Evolutionary conservation across 768 basidiomycete genomes (phyloP), one percentile per base, ranked within the genome.

Genomic region (Candolleomyces efflorescens): DNA sequence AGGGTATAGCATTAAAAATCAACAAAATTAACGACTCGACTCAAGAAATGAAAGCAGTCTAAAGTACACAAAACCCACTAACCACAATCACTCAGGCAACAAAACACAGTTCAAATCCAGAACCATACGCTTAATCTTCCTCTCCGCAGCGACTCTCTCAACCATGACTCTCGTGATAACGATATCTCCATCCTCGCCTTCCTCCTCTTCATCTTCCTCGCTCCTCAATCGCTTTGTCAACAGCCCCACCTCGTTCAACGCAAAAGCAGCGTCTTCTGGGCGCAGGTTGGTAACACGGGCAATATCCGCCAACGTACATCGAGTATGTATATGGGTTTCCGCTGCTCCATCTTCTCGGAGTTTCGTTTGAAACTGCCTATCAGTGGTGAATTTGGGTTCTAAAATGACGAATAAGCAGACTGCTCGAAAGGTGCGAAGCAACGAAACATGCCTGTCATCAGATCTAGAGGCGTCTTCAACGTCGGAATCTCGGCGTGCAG

Each of bases 201-300:
- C 52, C 18, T 60, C 54, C 37, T 62, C 62, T 17, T 3, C 3
- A 57, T 51, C 54, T 7, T 67, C 44, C 64, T 65, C 39, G 56
- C 53, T 39, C 23, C 64, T 48, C 50, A 75, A 71, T 53, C 81
- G 68, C 41, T 78, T 74, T 54, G 71, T 73, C 17, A 97, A 77
- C 54, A 98, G 70, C 26, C 94, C 93, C 59, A 90, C 87, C 67
- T 95, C 93, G 56, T 90, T 87, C 63, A 98, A 70, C 2, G 94
- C 92, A 71, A 92, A 94, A 0, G 92, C 89, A 0, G 87, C 84
- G 68, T 98, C 96, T 55, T 97, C 92, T 0, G 86, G 69, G 1
- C 91, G 82, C 54, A 98, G 74, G 70, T 90, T 87, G 48, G 92
- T 92, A 26, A 87, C 90, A 17, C 78, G 75, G 1, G 93, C 87